A percentile compares a stretch with the other conserved stretches of the same genome.
These are phyloP conservation scores for Saccharomyces kudriavzevii DNA, from an alignment of 805 yeast species.

Conservation along the genomic window DNA sequence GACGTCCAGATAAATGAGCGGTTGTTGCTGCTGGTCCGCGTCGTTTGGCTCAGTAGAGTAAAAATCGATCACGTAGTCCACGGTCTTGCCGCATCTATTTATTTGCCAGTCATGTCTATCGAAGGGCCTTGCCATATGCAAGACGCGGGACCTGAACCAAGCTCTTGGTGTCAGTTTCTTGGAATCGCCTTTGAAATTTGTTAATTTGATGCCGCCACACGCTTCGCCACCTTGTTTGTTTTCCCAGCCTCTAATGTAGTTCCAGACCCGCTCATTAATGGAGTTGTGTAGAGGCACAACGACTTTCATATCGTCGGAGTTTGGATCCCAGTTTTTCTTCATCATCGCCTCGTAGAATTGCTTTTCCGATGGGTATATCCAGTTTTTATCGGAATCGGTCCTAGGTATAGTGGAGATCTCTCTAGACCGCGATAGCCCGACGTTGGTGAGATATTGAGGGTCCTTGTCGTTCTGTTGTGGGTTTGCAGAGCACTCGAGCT, in stretches of 20 bases:
- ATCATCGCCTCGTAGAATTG: slow-evolving; percentile 93
- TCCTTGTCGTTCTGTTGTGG: slow-evolving; percentile 19
- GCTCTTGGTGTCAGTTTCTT: slow-evolving; percentile 85
- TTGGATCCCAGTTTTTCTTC: slow-evolving; percentile 81
- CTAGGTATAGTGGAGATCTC: slow-evolving; percentile 79
- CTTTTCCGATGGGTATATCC: slow-evolving; percentile 94
- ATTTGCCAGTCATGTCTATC: slow-evolving; percentile 95
- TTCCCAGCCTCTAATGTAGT: slow-evolving; percentile 79
- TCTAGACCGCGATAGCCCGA: slow-evolving; percentile 58
- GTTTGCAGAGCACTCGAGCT: not conserved
- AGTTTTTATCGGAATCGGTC: slow-evolving; percentile 56
- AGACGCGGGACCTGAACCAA: slow-evolving; percentile 45
- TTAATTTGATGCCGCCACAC: slow-evolving; percentile 81
- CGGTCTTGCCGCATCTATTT: slow-evolving; percentile 70
- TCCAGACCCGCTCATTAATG: slow-evolving; percentile 92
- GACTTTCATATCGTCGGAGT: slow-evolving; percentile 73
- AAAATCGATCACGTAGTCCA: slow-evolving; percentile 91
- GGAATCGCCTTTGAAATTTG: slow-evolving; percentile 85
- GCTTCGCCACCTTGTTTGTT: slow-evolving; percentile 42
- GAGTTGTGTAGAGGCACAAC: slow-evolving; percentile 92
- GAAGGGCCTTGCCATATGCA: slow-evolving; percentile 76
- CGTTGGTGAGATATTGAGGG: slow-evolving; percentile 31
- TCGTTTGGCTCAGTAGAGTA: slow-evolving; percentile 38
- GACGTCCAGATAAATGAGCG: slow-evolving; percentile 66
- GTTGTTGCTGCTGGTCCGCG: slow-evolving; percentile 38